phyloP scores from a whole-genome alignment of 2,329 filamentous ascomycete species.

The Botrytis fabae region DNA sequence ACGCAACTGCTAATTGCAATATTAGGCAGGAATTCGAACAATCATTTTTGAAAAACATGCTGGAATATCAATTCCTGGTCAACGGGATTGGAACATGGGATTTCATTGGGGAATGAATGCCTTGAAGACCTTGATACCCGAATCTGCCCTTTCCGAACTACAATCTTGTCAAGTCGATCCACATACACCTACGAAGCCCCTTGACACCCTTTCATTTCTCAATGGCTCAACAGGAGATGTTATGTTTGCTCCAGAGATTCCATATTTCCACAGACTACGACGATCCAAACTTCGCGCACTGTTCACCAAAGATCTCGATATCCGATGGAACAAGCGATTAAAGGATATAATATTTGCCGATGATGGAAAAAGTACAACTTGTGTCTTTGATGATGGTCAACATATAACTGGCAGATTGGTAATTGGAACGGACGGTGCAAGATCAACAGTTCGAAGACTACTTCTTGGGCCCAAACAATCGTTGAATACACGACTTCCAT shows the following conservation, averaged over 20 bases:
- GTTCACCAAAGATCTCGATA: conserved; percentile 41
- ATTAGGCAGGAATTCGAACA: conserved; percentile 30
- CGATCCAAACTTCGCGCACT: conserved; percentile 44
- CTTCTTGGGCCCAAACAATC: conserved; percentile 40
- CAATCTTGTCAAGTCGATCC: conserved; percentile 41
- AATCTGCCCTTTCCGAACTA: conserved; percentile 36
- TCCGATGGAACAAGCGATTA: conserved; percentile 45
- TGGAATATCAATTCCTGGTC: conserved; percentile 27
- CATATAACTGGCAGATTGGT: conserved; percentile 37
- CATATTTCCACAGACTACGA: conserved; percentile 42
- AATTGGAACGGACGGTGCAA: conserved; percentile 42
- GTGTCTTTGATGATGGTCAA: conserved; percentile 41
- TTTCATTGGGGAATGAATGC: conserved; percentile 42
- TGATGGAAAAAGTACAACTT: conserved; percentile 36
- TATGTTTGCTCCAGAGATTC: conserved; percentile 30
- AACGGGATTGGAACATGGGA: conserved; percentile 44
- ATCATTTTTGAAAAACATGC: conserved; percentile 38
- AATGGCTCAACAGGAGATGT: conserved; percentile 42
- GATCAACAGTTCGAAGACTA: conserved; percentile 37
- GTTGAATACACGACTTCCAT: conserved; percentile 44
- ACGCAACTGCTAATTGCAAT: not conserved
- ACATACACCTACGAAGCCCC: conserved; percentile 32
- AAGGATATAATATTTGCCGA: conserved; percentile 39
- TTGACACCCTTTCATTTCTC: conserved; percentile 41
- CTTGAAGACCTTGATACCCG: conserved; percentile 39